Percentiles rank a stretch among this genome's conserved stretches.
phyloP scores from a whole-genome alignment of 768 basidiomycete species.

The Coprinellus aureogranulatus region DNA sequence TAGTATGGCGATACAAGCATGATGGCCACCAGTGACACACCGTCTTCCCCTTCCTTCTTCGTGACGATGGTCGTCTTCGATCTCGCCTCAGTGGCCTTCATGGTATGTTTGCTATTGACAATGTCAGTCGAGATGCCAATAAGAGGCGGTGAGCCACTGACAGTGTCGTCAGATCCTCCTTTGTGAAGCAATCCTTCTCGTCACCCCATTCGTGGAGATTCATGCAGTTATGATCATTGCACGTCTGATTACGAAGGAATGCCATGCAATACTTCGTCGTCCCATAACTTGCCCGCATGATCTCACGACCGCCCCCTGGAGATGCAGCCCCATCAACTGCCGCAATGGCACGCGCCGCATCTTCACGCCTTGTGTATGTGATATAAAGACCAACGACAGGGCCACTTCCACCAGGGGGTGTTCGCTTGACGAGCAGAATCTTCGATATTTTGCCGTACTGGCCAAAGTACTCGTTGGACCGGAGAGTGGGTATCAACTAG shows the following conservation, averaged over 20 bases:
- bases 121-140: conserved; percentile 6
- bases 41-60: conserved; percentile 66
- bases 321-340: conserved; percentile 91
- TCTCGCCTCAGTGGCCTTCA: conserved; percentile 82
- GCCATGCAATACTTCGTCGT: conserved; percentile 98
- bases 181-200: conserved; percentile 95
- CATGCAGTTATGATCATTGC: conserved; percentile 88
- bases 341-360: conserved; percentile 88
- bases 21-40: conserved; percentile 24
- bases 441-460: conserved; percentile 98
- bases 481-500: conserved; percentile 86
- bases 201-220: conserved; percentile 98
- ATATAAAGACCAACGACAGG: conserved; percentile 93
- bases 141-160: conserved; percentile 31
- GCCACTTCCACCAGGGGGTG: conserved; percentile 65
- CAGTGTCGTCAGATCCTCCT: conserved; percentile 93
- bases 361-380: conserved; percentile 90
- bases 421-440: conserved; percentile 89
- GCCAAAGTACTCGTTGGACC: conserved; percentile 95
- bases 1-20: conserved; percentile 10
- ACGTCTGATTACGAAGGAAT: conserved; percentile 82
- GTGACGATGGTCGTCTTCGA: conserved; percentile 43
- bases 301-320: conserved; percentile 83
- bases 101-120: conserved; percentile 76
- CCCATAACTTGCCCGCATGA: conserved; percentile 92